Percentiles rank a stretch among this genome's conserved stretches.
Conservation (phyloP, 2,329 filamentous ascomycete species). For the Colletotrichum magnum region DNA sequence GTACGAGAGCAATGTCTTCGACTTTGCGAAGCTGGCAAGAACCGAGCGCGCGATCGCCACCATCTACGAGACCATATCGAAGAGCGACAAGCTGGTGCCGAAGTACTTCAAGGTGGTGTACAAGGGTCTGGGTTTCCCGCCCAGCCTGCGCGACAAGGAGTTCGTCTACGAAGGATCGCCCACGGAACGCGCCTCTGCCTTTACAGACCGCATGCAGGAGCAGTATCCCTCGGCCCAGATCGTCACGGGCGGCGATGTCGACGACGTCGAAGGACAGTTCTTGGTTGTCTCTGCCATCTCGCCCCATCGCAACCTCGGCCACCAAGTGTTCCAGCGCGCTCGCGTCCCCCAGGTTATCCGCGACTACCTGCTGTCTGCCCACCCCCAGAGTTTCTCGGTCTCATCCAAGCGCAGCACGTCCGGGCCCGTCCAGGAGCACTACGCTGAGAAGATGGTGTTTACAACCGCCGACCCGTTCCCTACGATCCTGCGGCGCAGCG, state of each 20-base stretch:
- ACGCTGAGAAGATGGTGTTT: conserved; percentile 87
- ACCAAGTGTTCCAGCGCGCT: conserved; percentile 90
- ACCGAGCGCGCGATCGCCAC: conserved; percentile 92
- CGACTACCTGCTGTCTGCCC: conserved; percentile 87
- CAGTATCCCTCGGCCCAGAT: conserved; percentile 90
- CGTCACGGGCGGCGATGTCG: conserved; percentile 75
- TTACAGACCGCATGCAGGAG: conserved; percentile 92
- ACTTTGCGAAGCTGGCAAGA: conserved; percentile 91
- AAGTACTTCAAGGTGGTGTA: conserved; percentile 95
- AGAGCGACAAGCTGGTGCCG: conserved; percentile 82
- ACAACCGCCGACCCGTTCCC: conserved; percentile 90
- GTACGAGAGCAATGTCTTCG: conserved; percentile 90
- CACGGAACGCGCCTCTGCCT: conserved; percentile 82
- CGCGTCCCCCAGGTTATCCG: conserved; percentile 85
- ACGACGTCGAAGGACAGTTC: conserved; percentile 92
- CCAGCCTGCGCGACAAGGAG: conserved; percentile 86
- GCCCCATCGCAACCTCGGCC: conserved; percentile 83
- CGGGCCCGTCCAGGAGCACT: conserved; percentile 80
- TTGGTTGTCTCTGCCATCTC: conserved; percentile 85
- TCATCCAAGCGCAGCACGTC: conserved; percentile 79
- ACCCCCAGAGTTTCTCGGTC: conserved; percentile 84
- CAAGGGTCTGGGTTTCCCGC: conserved; percentile 89
- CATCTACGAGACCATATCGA: conserved; percentile 90
- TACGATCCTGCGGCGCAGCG: conserved; percentile 89
- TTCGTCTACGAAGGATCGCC: conserved; percentile 91